Evolutionary conservation across 164 flowering plant species (phyloP), one percentile per base, ranked within the genome.

Genomic region (Protea cynaroides): DNA sequence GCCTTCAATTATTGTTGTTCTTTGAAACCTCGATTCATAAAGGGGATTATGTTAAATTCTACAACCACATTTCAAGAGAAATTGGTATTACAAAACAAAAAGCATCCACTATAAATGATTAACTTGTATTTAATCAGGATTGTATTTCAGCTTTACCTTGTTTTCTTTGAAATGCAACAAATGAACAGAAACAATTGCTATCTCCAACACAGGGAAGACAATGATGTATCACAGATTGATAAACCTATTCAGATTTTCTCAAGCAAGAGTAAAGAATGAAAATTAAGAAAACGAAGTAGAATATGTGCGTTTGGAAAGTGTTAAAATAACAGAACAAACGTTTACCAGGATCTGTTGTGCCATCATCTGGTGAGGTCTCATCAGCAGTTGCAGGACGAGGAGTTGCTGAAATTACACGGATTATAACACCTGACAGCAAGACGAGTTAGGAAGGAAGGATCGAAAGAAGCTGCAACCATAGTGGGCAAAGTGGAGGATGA

Each of bases 401-500:
- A 23, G 83, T 81, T 67, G 74, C 75, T 50, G 87, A 73, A 61
- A 86, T 79, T 38, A 88, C 85, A 51, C 91, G 89, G 18, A 88
- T 80, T 54, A 88, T 34, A 55, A 78, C 81, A 63, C 88, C 80
- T 25, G n/a, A n/a, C n/a, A n/a, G n/a, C n/a, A n/a, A n/a, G n/a
- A n/a, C n/a, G n/a, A n/a, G n/a, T n/a, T n/a, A n/a, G n/a, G n/a
- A n/a, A n/a, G n/a, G n/a, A n/a, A n/a, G n/a, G n/a, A n/a, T n/a
- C n/a, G n/a, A n/a, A n/a, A n/a, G n/a, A n/a, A n/a, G n/a, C n/a
- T n/a, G n/a, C n/a, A n/a, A n/a, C n/a, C n/a, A n/a, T n/a, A n/a
- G n/a, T n/a, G n/a, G n/a, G n/a, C n/a, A n/a, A n/a, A n/a, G n/a
- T n/a, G n/a, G n/a, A n/a, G n/a, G n/a, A n/a, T n/a, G n/a, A n/a